Conservation (phyloP, 805 yeast species). For the Ogataea methylovora region DNA sequence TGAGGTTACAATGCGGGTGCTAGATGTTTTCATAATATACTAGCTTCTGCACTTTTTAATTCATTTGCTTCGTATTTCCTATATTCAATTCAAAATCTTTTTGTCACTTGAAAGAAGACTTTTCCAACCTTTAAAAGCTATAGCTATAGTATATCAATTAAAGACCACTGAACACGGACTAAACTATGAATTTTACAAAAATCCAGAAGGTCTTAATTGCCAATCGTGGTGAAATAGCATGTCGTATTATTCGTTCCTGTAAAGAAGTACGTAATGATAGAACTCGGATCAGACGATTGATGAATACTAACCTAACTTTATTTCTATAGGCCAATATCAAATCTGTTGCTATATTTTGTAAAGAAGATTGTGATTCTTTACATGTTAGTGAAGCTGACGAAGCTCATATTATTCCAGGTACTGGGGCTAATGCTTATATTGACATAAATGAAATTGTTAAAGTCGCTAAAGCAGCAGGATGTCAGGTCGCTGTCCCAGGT, state of each 20-base stretch:
- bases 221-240: constrained; percentile 20
- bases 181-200: constrained; percentile 6
- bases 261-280: constrained; percentile 3
- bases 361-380: constrained; percentile 21
- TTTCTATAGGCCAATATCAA: constrained; percentile 2
- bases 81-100: too few species aligned
- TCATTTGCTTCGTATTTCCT: too few species aligned
- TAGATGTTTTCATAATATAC: too few species aligned
- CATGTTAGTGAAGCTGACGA: constrained; percentile 22
- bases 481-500: constrained; percentile 32
- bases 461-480: constrained; percentile 23
- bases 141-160: too few species aligned
- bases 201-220: constrained; percentile 15
- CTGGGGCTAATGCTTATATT: constrained; percentile 21
- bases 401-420: constrained; percentile 14
- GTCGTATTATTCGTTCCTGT: constrained; percentile 16
- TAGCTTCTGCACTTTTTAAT: too few species aligned
- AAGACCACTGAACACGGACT: too few species aligned
- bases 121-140: too few species aligned
- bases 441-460: constrained; percentile 15
- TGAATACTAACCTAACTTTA: background rate
- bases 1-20: too few species aligned
- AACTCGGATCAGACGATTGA: background rate
- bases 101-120: too few species aligned
- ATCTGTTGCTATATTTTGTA: constrained; percentile 17